Conservation (phyloP, 441 rosid species). For the Syzygium syzygioides region DNA sequence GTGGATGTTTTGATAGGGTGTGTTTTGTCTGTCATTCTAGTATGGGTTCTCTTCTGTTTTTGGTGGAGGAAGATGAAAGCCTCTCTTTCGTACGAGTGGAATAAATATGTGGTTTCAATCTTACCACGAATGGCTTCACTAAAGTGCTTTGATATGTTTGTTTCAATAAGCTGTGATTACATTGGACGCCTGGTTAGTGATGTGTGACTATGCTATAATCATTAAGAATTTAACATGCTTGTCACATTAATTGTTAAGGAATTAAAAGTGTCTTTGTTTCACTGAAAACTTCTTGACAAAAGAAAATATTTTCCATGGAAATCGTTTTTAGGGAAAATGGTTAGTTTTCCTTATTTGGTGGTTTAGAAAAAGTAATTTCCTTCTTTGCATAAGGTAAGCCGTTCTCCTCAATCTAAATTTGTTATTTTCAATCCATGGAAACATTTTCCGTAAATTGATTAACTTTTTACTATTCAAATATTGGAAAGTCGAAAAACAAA, state of each 20-base stretch:
- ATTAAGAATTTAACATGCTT: background rate
- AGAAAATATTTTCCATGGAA: no score
- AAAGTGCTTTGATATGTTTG: background rate
- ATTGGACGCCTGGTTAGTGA: background rate
- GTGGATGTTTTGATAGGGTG: background rate
- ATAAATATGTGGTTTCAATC: background rate
- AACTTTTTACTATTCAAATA: no score
- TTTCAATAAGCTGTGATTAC: background rate
- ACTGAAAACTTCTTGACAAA: no score
- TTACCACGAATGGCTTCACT: background rate
- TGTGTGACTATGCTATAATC: background rate
- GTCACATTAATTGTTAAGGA: background rate
- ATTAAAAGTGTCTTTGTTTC: no score
- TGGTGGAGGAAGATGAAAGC: background rate
- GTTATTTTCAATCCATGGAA: no score
- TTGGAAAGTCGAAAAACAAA: no score
- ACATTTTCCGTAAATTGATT: no score
- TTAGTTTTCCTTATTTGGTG: no score
- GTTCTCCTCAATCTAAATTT: no score
- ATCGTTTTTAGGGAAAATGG: no score
- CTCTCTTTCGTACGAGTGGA: background rate
- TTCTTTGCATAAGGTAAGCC: no score
- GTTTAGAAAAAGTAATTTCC: no score
- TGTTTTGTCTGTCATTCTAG: background rate
- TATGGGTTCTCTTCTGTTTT: accelerated